Conservation (phyloP, 2,329 filamentous ascomycete species). For the Monilinia fructigena region DNA sequence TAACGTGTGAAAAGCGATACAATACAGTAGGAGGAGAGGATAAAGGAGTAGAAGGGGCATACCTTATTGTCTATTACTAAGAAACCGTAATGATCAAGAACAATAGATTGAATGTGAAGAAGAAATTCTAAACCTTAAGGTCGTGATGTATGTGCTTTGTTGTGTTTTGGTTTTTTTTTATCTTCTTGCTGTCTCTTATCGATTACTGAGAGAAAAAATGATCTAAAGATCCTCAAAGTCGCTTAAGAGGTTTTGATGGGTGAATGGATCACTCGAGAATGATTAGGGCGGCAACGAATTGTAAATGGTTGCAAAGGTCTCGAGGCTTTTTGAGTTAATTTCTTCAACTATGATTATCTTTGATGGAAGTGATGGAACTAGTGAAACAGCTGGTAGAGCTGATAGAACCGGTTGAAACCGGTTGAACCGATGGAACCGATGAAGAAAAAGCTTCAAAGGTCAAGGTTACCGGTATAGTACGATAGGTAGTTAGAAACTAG, state of each 20-base stretch:
- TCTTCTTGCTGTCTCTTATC: neutral
- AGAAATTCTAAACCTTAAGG: neutral
- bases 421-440: too few species aligned
- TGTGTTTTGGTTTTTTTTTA: neutral
- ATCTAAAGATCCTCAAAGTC: neutral
- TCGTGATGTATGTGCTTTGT: neutral
- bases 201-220: constrained; percentile 17
- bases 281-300: constrained; percentile 9
- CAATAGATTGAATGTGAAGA: neutral
- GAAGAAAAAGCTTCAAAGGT: neutral
- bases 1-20: neutral
- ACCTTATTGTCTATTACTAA: neutral
- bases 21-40: neutral
- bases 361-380: neutral
- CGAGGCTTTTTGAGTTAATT: neutral
- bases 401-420: too few species aligned
- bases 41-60: neutral
- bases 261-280: neutral
- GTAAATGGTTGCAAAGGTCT: neutral
- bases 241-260: constrained; percentile 4
- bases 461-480: too few species aligned
- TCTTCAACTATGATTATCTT: neutral
- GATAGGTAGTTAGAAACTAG: too few species aligned
- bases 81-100: neutral
- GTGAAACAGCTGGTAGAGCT: too few species aligned